Conservation (phyloP, 2,329 filamentous ascomycete genomes). For the Pseudonectria buxi region DNA sequence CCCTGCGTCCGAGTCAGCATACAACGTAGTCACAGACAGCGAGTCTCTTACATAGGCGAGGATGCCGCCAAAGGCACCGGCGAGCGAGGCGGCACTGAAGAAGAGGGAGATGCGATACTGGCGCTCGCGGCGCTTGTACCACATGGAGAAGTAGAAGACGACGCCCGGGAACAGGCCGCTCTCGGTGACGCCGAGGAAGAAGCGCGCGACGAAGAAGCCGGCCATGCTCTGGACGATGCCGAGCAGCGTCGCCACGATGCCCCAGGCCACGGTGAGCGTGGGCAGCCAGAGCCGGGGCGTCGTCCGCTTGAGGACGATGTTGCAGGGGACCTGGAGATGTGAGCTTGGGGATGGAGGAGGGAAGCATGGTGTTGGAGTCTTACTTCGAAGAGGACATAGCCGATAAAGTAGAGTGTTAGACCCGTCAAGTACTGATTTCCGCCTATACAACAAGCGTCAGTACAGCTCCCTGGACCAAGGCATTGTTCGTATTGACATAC, state of each 20-base stretch:
- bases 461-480: constrained; percentile 11
- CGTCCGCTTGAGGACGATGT: constrained; percentile 55
- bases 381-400: constrained; percentile 52
- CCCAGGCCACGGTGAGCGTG: constrained; percentile 50
- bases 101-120: constrained; percentile 51
- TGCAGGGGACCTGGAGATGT: constrained; percentile 46
- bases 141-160: constrained; percentile 46
- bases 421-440: constrained; percentile 59
- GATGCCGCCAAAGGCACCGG: constrained; percentile 51
- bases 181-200: constrained; percentile 51
- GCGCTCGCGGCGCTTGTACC: constrained; percentile 48
- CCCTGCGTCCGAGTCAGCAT: constrained; percentile 27
- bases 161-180: constrained; percentile 46
- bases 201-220: constrained; percentile 46
- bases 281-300: constrained; percentile 52
- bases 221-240: constrained; percentile 43
- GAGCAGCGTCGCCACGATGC: constrained; percentile 43
- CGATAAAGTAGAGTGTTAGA: constrained; percentile 59
- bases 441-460: constrained; percentile 24
- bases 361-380: not conserved
- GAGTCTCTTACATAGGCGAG: constrained; percentile 43
- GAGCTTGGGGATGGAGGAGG: accelerated
- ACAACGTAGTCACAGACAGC: not conserved
- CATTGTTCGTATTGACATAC: constrained; percentile 31
- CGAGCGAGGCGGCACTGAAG: constrained; percentile 47